These are phyloP conservation scores for Rubroshorea leprosula DNA, from an alignment of 345 rosid genomes.

Conservation along the genomic window DNA sequence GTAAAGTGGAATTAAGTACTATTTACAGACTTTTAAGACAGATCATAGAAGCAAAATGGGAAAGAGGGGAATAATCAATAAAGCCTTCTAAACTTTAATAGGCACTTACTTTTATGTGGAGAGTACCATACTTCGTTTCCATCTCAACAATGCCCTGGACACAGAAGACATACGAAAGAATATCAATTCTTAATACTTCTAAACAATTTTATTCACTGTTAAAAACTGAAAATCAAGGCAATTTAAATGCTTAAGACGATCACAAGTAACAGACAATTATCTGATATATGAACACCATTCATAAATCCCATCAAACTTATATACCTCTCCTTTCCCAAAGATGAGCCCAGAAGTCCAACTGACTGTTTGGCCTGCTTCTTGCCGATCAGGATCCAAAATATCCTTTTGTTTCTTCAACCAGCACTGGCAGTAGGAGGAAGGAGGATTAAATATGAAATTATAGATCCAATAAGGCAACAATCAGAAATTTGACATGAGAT, in stretches of 20 bases:
- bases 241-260: background rate
- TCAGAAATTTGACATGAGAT: background rate
- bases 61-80: too few species aligned
- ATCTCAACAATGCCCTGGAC: conserved; percentile 77
- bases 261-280: too few species aligned
- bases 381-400: conserved; percentile 54
- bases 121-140: conserved; percentile 70
- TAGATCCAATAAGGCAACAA: background rate
- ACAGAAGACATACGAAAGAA: conserved; percentile 5
- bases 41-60: too few species aligned
- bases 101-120: conserved; percentile 69
- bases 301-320: conserved; percentile 3
- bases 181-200: background rate
- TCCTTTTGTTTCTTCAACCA: conserved; percentile 98
- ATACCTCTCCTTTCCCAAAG: conserved; percentile 93
- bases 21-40: too few species aligned
- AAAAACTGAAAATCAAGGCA: background rate
- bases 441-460: background rate
- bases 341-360: conserved; percentile 93
- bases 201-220: background rate
- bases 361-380: conserved; percentile 47
- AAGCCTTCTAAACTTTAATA: conserved; percentile 7
- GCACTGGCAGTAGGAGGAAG: conserved; percentile 42
- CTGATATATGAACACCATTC: too few species aligned
- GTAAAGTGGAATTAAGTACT: too few species aligned